Evolutionary conservation across 345 rosid genomes (phyloP).

Genomic region (Arabis alpina): DNA sequence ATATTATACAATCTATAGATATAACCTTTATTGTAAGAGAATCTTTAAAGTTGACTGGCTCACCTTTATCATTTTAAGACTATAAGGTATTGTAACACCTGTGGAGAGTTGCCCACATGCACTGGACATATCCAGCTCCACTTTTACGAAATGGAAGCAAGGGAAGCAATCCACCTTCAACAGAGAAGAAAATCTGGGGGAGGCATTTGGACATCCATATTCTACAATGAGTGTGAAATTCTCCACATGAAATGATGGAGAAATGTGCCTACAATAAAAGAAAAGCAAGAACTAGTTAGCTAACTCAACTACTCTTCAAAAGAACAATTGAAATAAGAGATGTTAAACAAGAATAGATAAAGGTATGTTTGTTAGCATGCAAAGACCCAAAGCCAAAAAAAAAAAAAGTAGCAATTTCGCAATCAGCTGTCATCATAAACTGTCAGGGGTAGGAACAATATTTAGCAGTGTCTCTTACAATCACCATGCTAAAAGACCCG

Average conservation of each 20-base stretch:
- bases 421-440: constrained; percentile 13
- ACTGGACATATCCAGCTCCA: constrained; percentile 53
- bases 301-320: constrained; percentile 18
- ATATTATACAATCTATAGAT: constrained; percentile 23
- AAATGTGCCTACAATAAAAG: constrained; percentile 48
- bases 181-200: constrained; percentile 49
- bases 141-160: constrained; percentile 55
- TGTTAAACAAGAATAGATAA: constrained; percentile 13
- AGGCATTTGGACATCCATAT: constrained; percentile 58
- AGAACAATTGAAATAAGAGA: constrained; percentile 3
- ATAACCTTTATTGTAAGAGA: neutral
- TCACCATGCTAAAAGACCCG: constrained; percentile 16
- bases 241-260: constrained; percentile 54
- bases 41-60: constrained; percentile 33
- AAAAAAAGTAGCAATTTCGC: constrained; percentile 4
- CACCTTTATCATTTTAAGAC: constrained; percentile 41
- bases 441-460: neutral
- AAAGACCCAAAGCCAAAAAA: neutral
- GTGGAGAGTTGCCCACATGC: constrained; percentile 55
- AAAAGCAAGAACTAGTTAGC: constrained; percentile 38
- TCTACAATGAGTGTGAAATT: constrained; percentile 61
- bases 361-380: constrained; percentile 26
- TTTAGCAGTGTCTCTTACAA: constrained; percentile 13
- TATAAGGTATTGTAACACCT: constrained; percentile 53
- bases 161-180: constrained; percentile 43